These are phyloP conservation scores for Nematodospora anomalae DNA, from an alignment of 1,139 yeast species.

Conservation along the genomic window DNA sequence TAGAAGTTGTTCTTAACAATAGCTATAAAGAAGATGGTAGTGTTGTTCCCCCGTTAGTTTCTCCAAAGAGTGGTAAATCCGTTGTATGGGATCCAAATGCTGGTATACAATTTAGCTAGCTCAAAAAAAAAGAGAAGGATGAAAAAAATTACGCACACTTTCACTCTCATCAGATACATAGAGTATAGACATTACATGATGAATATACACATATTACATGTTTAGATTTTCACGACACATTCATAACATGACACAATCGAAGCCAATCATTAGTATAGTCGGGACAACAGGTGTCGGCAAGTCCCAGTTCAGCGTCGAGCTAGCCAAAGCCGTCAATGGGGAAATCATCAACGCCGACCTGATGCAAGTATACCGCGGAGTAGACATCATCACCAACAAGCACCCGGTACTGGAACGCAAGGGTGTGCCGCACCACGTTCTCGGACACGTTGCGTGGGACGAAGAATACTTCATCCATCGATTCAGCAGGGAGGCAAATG, in stretches of 20 bases:
- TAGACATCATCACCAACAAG: conserved; percentile 83
- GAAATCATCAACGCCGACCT: conserved; percentile 95
- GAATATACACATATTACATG: not conserved
- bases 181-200: not conserved
- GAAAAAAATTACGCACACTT: not conserved
- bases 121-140: not conserved
- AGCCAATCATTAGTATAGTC: conserved; percentile 63
- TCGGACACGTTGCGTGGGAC: conserved; percentile 79
- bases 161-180: too few species aligned
- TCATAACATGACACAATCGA: conserved; percentile 26
- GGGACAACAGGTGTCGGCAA: conserved; percentile 99
- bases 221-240: not conserved
- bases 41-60: conserved; percentile 6
- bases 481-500: conserved; percentile 70
- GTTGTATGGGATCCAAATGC: conserved; percentile 35
- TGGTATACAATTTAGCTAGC: conserved; percentile 33
- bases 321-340: conserved; percentile 77
- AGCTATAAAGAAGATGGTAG: conserved; percentile 1
- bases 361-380: conserved; percentile 83
- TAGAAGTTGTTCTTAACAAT: conserved; percentile 12
- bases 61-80: conserved; percentile 14
- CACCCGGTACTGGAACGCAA: conserved; percentile 79
- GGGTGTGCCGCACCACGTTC: conserved; percentile 79
- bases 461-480: conserved; percentile 84
- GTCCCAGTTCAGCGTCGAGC: conserved; percentile 78